Conservation (phyloP, 2,329 filamentous ascomycete species). For the Neonectria coccinea region DNA sequence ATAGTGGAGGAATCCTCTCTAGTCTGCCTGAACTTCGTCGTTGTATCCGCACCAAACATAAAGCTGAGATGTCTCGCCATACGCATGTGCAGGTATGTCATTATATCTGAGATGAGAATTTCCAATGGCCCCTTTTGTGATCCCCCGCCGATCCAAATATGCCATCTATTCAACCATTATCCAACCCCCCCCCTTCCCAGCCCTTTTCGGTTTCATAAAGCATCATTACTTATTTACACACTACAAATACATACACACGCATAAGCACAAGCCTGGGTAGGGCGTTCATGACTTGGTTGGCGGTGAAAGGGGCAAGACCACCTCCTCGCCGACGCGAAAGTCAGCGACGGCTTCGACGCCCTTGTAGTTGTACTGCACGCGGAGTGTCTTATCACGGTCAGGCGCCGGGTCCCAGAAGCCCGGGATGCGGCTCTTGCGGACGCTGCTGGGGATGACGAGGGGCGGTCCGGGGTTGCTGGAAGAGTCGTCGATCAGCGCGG, state of each 20-base stretch:
- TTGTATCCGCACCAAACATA: not conserved
- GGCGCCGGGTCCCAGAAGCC: conserved; percentile 66
- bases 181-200: not conserved
- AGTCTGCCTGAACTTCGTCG: not conserved
- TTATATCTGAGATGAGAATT: conserved; percentile 9
- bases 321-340: conserved; percentile 39
- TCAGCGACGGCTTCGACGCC: conserved; percentile 44
- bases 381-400: conserved; percentile 56
- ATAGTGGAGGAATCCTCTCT: not conserved
- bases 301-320: conserved; percentile 38
- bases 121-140: not conserved
- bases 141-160: not conserved
- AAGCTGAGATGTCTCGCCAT: conserved; percentile 7
- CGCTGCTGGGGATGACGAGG: conserved; percentile 54
- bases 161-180: conserved; percentile 2
- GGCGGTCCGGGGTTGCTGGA: conserved; percentile 38
- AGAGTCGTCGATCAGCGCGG: conserved; percentile 56
- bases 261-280: conserved; percentile 10
- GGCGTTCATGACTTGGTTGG: conserved; percentile 25
- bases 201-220: conserved; percentile 16
- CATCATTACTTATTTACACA: conserved; percentile 2
- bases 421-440: conserved; percentile 58
- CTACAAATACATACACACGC: not conserved
- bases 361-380: conserved; percentile 59
- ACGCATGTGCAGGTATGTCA: not conserved